Evolutionary conservation across 305 asterid species (phyloP).

Genomic region (Plantago rigida): DNA sequence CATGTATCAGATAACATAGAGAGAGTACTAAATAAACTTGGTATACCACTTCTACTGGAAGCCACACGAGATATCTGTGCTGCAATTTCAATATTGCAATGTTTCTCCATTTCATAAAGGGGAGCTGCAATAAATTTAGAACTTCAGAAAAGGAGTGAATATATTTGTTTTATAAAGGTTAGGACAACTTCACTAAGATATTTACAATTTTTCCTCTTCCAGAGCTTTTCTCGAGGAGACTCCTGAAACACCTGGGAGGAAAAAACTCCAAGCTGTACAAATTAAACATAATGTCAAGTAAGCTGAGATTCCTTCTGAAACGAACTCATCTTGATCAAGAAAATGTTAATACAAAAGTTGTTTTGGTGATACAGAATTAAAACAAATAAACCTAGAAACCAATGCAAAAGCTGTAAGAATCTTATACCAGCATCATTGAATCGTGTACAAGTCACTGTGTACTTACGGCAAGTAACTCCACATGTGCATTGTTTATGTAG

Average conservation of each 20-base stretch:
- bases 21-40: conserved; percentile 9
- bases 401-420: neutral
- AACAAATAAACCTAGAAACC: neutral
- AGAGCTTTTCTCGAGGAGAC: conserved; percentile 83
- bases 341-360: neutral
- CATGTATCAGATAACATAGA: neutral
- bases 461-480: neutral
- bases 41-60: conserved; percentile 60
- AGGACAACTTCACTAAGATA: conserved; percentile 3
- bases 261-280: conserved; percentile 88
- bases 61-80: conserved; percentile 76
- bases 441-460: neutral
- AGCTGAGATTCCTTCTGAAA: conserved; percentile 19
- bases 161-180: conserved; percentile 18
- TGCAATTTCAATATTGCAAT: conserved; percentile 87
- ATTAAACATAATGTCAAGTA: conserved; percentile 21
- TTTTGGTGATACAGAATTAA: neutral
- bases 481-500: neutral
- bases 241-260: conserved; percentile 98
- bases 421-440: neutral
- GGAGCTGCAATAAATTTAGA: conserved; percentile 62
- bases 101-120: conserved; percentile 90
- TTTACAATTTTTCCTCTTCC: conserved; percentile 88
- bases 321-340: conserved; percentile 4
- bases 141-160: conserved; percentile 25